Percentiles rank a stretch among this genome's conserved stretches.
These are phyloP conservation scores for Cadophora sp. DNA, from an alignment of 2,329 filamentous ascomycete species.

Conservation along the genomic window DNA sequence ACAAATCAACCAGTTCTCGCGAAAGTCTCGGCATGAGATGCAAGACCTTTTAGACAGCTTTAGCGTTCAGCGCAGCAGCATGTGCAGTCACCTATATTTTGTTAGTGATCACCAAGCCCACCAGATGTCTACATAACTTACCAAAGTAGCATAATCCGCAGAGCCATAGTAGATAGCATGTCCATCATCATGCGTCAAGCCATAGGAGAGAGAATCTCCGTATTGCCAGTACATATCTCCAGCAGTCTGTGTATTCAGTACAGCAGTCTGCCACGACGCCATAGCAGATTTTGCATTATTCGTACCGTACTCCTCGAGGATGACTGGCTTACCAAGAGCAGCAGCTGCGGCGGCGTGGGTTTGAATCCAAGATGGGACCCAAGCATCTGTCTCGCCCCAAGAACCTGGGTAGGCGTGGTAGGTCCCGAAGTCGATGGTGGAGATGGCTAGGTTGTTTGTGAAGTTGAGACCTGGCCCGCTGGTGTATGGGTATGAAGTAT, in stretches of 20 bases:
- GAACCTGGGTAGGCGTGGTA: conserved; percentile 58
- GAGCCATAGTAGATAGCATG: conserved; percentile 41
- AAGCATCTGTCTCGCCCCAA: conserved; percentile 49
- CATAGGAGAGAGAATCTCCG: conserved; percentile 39
- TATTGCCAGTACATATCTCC: conserved; percentile 46
- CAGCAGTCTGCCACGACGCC: conserved; percentile 37
- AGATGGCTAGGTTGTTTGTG: conserved; percentile 52
- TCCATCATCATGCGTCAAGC: conserved; percentile 40
- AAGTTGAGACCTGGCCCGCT: conserved; percentile 53
- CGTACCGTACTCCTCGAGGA: conserved; percentile 51
- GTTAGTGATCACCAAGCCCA: conserved; percentile 11
- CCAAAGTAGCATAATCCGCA: conserved; percentile 38
- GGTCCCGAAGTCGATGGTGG: conserved; percentile 57
- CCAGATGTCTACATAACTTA: conserved; percentile 20
- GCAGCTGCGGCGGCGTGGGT: conserved; percentile 51
- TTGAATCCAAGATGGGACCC: conserved; percentile 56
- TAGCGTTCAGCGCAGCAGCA: conserved; percentile 38
- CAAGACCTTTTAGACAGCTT: conserved; percentile 19
- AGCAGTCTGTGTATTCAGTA: conserved; percentile 35
- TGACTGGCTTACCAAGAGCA: conserved; percentile 49
- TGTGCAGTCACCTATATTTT: conserved; percentile 32
- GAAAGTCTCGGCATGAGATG: neutral
- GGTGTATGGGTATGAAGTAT: conserved; percentile 53
- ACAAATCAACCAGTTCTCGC: neutral
- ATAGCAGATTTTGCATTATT: conserved; percentile 31